phyloP scores from a whole-genome alignment of 495 filamentous ascomycete genomes.

The Penicillium verhagenii region DNA sequence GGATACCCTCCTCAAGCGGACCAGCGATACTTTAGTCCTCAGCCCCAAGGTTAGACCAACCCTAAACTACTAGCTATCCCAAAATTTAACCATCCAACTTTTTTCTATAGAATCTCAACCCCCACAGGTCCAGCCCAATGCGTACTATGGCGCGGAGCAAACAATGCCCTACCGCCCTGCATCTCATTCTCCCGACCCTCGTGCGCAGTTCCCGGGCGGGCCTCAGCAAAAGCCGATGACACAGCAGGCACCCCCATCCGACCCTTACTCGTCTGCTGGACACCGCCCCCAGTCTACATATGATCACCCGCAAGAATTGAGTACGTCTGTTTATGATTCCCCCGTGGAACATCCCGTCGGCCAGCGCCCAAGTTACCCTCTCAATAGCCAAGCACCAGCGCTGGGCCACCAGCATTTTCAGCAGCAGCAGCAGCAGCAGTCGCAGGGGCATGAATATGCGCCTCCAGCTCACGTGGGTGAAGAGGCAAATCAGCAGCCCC shows the following conservation, averaged over 20 bases:
- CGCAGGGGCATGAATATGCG: slow-evolving; percentile 50
- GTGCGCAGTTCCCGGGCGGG: slow-evolving; percentile 36
- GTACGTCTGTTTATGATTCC: slow-evolving; percentile 80
- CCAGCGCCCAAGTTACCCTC: slow-evolving; percentile 48
- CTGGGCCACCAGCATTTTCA: slow-evolving; percentile 40
- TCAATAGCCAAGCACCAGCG: slow-evolving; percentile 38
- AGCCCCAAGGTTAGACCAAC: slow-evolving; percentile 46
- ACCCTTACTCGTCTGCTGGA: slow-evolving; percentile 42
- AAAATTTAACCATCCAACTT: neutral
- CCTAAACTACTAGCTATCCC: neutral
- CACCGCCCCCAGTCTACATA: slow-evolving; percentile 71
- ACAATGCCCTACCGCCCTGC: slow-evolving; percentile 37
- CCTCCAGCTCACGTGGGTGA: slow-evolving; percentile 61
- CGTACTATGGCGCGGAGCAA: slow-evolving; percentile 40
- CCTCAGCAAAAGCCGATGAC: slow-evolving; percentile 15
- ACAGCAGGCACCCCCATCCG: slow-evolving; percentile 39
- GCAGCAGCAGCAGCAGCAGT: slow-evolving; percentile 37
- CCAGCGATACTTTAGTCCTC: slow-evolving; percentile 69
- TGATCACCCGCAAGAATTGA: slow-evolving; percentile 77
- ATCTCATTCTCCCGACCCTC: slow-evolving; percentile 46
- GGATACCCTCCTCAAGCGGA: slow-evolving; percentile 58
- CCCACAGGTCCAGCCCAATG: slow-evolving; percentile 25
- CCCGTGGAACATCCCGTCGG: slow-evolving; percentile 54
- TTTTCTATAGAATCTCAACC: slow-evolving; percentile 30
- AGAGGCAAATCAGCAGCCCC: slow-evolving; percentile 39